Conservation (phyloP, 345 rosid species). For the Brassica cretica region DNA sequence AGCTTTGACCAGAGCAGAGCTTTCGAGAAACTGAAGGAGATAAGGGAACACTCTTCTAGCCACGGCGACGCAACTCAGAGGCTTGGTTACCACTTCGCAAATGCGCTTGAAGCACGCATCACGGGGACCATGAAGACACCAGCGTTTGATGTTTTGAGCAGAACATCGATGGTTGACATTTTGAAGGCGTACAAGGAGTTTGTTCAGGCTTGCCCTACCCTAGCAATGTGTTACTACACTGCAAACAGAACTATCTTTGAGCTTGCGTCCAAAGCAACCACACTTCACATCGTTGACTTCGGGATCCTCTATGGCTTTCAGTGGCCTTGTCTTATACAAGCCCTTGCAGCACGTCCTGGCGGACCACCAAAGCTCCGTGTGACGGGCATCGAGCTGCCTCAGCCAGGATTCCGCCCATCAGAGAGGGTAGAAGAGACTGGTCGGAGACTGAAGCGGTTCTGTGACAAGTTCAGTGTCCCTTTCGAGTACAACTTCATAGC, state of each 20-base stretch:
- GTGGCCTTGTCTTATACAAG: slow-evolving; percentile 81
- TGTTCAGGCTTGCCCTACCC: slow-evolving; percentile 56
- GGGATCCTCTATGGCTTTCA: slow-evolving; percentile 83
- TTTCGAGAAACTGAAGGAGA: slow-evolving; percentile 56
- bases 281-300: slow-evolving; percentile 73
- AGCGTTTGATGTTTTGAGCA: slow-evolving; percentile 21
- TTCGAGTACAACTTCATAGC: slow-evolving; percentile 63
- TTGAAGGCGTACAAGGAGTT: slow-evolving; percentile 56
- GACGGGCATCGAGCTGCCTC: slow-evolving; percentile 83
- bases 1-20: slow-evolving; percentile 59
- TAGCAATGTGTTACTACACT: slow-evolving; percentile 48
- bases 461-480: slow-evolving; percentile 59
- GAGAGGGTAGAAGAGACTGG: slow-evolving; percentile 76
- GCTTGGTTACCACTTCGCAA: slow-evolving; percentile 60
- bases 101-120: slow-evolving; percentile 68
- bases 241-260: slow-evolving; percentile 54
- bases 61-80: slow-evolving; percentile 66
- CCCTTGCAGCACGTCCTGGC: slow-evolving; percentile 41
- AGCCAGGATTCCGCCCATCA: slow-evolving; percentile 72
- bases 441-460: slow-evolving; percentile 53
- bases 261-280: slow-evolving; percentile 49
- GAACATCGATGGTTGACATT: slow-evolving; percentile 53
- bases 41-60: slow-evolving; percentile 60
- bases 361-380: slow-evolving; percentile 69
- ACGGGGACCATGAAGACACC: slow-evolving; percentile 46